phyloP scores from a whole-genome alignment of 345 rosid genomes.

The Ailanthus altissimus region DNA sequence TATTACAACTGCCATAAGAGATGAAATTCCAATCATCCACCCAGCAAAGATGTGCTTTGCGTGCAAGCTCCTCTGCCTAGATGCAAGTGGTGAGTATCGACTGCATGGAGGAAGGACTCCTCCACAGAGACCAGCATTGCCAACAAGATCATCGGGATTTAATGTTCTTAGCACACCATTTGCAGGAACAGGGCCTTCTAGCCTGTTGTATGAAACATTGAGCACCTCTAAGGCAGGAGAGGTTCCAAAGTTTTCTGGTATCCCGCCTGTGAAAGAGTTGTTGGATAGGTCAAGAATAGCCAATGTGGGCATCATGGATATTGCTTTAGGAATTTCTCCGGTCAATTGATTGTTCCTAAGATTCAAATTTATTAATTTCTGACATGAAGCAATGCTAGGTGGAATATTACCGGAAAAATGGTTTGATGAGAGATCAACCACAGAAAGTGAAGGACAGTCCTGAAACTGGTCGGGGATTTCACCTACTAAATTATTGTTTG shows the following conservation, averaged over 20 bases:
- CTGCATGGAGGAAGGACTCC: constrained; percentile 80
- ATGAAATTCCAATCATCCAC: constrained; percentile 67
- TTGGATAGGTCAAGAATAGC: constrained; percentile 87
- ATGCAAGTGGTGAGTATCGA: constrained; percentile 30
- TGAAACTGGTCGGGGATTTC: constrained; percentile 88
- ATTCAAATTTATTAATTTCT: constrained; percentile 69
- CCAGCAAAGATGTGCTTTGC: constrained; percentile 53
- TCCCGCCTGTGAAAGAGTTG: constrained; percentile 72
- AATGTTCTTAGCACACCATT: constrained; percentile 77
- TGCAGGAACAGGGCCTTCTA: constrained; percentile 79
- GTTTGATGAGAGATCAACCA: constrained; percentile 84
- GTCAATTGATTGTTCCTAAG: constrained; percentile 61
- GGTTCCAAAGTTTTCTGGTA: constrained; percentile 73
- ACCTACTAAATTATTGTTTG: constrained; percentile 65
- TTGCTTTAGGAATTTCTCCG: constrained; percentile 67
- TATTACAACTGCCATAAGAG: constrained; percentile 54
- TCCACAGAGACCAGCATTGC: constrained; percentile 79
- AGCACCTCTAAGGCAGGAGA: constrained; percentile 82
- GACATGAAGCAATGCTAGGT: constrained; percentile 80
- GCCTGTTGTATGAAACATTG: constrained; percentile 77
- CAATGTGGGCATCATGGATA: constrained; percentile 78
- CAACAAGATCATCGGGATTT: constrained; percentile 69
- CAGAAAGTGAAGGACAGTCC: constrained; percentile 83
- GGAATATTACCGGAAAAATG: constrained; percentile 71
- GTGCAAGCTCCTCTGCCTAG: constrained; percentile 43